phyloP scores from a whole-genome alignment of 2,329 filamentous ascomycete genomes.

The Colletotrichum sp. region DNA sequence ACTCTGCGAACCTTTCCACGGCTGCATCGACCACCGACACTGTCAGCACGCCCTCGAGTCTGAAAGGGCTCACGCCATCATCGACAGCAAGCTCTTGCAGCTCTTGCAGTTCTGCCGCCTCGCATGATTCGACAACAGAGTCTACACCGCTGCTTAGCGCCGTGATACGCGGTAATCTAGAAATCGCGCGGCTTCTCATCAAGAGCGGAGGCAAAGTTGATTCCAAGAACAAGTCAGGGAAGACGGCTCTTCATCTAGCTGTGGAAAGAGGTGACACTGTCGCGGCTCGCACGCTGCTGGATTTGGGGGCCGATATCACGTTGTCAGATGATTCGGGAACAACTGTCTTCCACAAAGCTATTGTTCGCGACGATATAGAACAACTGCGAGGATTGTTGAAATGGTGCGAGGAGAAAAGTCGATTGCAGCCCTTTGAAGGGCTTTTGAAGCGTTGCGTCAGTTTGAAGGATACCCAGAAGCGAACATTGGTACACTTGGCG shows the following conservation, averaged over 20 bases:
- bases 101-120: background rate
- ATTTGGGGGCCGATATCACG: background rate
- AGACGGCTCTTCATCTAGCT: background rate
- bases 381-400: background rate
- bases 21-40: background rate
- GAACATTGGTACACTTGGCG: background rate
- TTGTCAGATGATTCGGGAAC: background rate
- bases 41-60: background rate
- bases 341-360: background rate
- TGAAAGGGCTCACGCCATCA: background rate
- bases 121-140: background rate
- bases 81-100: background rate
- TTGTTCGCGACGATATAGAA: background rate
- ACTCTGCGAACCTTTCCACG: background rate
- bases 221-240: background rate
- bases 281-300: background rate
- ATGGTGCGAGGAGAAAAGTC: background rate
- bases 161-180: background rate
- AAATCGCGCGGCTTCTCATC: background rate
- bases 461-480: background rate
- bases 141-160: background rate
- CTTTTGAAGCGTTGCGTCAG: background rate
- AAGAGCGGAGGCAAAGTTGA: background rate
- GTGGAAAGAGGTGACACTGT: background rate
- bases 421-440: background rate